Evolutionary conservation across 75 land plant species (phyloP), one percentile per base, ranked within the genome.

Genomic region (Larix kaempferi): DNA sequence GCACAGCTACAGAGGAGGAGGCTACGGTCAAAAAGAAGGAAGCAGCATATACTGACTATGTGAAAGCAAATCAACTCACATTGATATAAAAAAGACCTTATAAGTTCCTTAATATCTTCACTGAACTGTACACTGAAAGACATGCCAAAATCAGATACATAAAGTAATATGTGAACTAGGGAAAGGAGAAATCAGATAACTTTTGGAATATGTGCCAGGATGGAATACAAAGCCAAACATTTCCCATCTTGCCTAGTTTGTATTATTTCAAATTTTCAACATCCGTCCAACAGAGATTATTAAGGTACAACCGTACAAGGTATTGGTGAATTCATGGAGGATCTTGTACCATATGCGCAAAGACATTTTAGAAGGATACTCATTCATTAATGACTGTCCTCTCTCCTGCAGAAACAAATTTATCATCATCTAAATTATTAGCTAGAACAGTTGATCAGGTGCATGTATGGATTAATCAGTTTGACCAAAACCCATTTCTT

Each of bases 141-240:
- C 77, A 84, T 61, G 84, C 78, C 59, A 76, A 63, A 29, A 82
- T 74, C 87, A 84, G 6, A 56, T 94, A 35, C 77, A 78, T 14
- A 80, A 78, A 64, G 84, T 87, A 59, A 77, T 97, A 76, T 41
- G 62, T 59, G 78, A 77, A 14, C 87, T 94, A 74, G 92, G 87
- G 22, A 94, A 86, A 71, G 99, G 88, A 74, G 88, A 94, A 60
- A 59, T 85, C 11, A 88, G 83, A 76, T 61, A 85, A 59, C 93
- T 97, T 54, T 76, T 97, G 63, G 91, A 90, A 57, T 97, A 97
- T 73, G 57, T 92, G 54, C 84, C 98, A 78, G 98, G 94, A 77
- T 97, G 99, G 99, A 97, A 97, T 76, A 86, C 94, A 41, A 94
- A 94, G 61, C 92, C 99, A 56, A 97, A 92, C 71, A 81, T 92